Evolutionary conservation across 2,329 filamentous ascomycete genomes (phyloP), one percentile per base, ranked within the genome.

Genomic region (Ophiostoma pallidulum): DNA sequence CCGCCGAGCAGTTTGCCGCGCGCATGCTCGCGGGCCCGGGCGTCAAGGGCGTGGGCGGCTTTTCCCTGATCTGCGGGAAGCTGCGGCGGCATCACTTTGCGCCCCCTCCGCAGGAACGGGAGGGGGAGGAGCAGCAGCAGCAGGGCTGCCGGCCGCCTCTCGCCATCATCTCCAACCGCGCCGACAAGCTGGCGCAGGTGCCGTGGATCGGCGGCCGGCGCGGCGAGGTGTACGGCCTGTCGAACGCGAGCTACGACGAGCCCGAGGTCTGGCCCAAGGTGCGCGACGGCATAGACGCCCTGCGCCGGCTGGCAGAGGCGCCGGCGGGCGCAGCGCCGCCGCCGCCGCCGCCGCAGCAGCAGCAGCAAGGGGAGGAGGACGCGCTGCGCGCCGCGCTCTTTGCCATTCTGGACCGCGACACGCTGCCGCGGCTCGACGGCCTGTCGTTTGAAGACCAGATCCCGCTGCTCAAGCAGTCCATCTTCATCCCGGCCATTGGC

Each of bases 51-150:
- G 76, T 83, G 14, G 80, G 80, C 7, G 80, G 80, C 0, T 84
- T 84, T 59, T 81, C 77, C 20, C 71, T 84, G 58, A 68, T 82
- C n/a, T 82, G 78, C 52, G 78, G 77, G 8, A 80, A 78, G 57
- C 64, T 84, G 55, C 61, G 66, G 41, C 64, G 61, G 40, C 50
- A 42, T 19, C 63, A 60, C 29, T 51, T 47, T 9, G 28, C 6
- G 12, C 14, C 7, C 4, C 37, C 7, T 22, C 24, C 16, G 47
- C 22, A 41, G 48, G 49, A 50, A 39, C 46, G 51, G 13, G 26
- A 42, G 20, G 50, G 51, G 22, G 40, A 51, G 6, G 37, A 49
- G 4, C 46, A 51, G 31, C n/a, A 24, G 18, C 24, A 40, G 29
- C 24, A 29, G 20, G 9, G 29, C 13, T 26, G 32, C 18, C 19